Evolutionary conservation across 805 yeast genomes (phyloP).

Genomic region (Candida hungchunana): DNA sequence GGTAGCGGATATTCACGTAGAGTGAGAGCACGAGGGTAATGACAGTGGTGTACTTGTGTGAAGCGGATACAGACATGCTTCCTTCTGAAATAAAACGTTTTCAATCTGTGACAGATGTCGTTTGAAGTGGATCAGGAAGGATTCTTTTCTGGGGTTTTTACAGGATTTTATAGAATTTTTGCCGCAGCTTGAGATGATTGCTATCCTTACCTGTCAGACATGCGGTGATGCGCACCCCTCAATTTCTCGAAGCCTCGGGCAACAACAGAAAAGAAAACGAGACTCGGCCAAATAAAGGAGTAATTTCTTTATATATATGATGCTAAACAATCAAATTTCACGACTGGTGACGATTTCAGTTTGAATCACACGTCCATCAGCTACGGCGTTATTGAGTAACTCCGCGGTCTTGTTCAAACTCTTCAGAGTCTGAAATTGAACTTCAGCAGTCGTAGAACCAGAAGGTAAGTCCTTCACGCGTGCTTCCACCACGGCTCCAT

Average conservation of each 20-base stretch:
- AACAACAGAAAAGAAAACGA: too few relatives aligned
- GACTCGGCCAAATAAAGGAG: too few relatives aligned
- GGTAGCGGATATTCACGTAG: slow-evolving; percentile 51
- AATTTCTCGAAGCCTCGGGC: too few relatives aligned
- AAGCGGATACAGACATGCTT: slow-evolving; percentile 4
- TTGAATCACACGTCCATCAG: slow-evolving; percentile 41
- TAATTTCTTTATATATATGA: too few relatives aligned
- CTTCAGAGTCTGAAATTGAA: slow-evolving; percentile 28
- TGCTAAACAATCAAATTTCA: too few relatives aligned
- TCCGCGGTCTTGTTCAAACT: slow-evolving; percentile 29
- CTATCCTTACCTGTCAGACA: too few relatives aligned
- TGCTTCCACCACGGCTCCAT: slow-evolving; percentile 18
- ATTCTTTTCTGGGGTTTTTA: too few relatives aligned
- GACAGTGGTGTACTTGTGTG: slow-evolving; percentile 43
- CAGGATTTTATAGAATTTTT: too few relatives aligned
- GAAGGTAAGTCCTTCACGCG: slow-evolving; percentile 33
- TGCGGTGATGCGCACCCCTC: too few relatives aligned
- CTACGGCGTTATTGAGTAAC: slow-evolving; percentile 39
- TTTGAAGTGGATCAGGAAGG: too few relatives aligned
- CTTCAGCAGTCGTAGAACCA: slow-evolving; percentile 37
- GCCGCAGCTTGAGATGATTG: too few relatives aligned
- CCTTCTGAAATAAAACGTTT: not conserved
- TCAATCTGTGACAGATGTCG: too few relatives aligned
- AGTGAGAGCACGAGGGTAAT: slow-evolving; percentile 52
- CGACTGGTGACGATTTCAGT: slow-evolving; percentile 25